Percentiles rank a stretch among this genome's conserved stretches.
Conservation (phyloP, 2,329 filamentous ascomycete genomes). For the Chaetomiaceae sp. region DNA sequence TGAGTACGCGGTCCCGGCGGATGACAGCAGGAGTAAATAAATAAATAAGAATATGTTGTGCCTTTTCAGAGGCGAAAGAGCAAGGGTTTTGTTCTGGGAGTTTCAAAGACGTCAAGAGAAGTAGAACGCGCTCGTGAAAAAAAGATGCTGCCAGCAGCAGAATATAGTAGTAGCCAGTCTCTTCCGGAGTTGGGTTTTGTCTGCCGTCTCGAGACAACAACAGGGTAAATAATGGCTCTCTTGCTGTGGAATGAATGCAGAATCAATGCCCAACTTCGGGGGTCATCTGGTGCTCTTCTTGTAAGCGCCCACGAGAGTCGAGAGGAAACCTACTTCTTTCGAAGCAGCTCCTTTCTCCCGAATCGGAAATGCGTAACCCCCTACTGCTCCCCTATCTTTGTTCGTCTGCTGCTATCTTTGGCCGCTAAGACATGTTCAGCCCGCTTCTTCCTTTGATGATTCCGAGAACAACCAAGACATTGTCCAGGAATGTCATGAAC, state of each 20-base stretch:
- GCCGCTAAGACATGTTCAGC: conserved; percentile 4
- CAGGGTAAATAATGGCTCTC: too few relatives aligned
- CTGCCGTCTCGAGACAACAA: conserved; percentile 12
- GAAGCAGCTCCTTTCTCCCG: conserved; percentile 2
- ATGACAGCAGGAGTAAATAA: neutral
- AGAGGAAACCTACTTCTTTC: conserved; percentile 14
- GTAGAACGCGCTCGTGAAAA: neutral
- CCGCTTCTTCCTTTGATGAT: conserved; percentile 7
- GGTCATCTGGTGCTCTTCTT: conserved; percentile 12
- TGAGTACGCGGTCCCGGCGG: too few relatives aligned
- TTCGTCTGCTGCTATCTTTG: conserved; percentile 21
- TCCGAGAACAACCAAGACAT: conserved; percentile 19
- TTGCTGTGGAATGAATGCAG: conserved; percentile 5
- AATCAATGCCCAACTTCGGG: neutral
- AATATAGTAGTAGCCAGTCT: conserved; percentile 7
- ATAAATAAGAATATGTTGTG: neutral
- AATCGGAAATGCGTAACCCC: conserved; percentile 4
- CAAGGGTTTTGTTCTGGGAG: neutral
- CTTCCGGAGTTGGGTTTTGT: conserved; percentile 7
- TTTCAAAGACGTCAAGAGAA: neutral
- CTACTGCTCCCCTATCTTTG: conserved; percentile 13
- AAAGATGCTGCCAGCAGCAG: conserved; percentile 15
- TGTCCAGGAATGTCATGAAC: conserved; percentile 4
- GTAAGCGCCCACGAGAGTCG: neutral
- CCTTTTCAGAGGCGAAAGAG: neutral